Evolutionary conservation across 2,329 filamentous ascomycete genomes (phyloP), one percentile per base, ranked within the genome.

Genomic region (Colletotrichum liriopes): DNA sequence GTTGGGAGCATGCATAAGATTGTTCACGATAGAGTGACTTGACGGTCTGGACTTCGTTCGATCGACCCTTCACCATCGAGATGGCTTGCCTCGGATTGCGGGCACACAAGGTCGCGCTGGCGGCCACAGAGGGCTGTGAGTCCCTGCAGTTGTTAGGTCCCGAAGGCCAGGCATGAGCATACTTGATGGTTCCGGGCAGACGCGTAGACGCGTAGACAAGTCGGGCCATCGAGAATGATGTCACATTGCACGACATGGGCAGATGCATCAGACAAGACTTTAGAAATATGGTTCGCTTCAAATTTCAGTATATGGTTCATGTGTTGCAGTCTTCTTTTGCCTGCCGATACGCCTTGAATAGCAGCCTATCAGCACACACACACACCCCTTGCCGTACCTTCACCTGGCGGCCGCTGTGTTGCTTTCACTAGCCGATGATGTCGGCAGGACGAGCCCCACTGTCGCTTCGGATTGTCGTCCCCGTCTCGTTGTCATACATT

Each of bases 291-390:
- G 32, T 60, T 70, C 60, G 59, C 59, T 65, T 65, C 59, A 65
- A 72, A 72, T 60, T 70, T 51, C 66, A 68, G 54, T 70, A 72
- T 67, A 70, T 70, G 71, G 20, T 73, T 72, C 71, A 67, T 52
- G 49, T 66, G 67, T 71, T 78, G 70, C 75, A 77, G 76, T 81
- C 81, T 76, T 77, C 59, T 81, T 82, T 82, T 82, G 75, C 82
- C 78, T 82, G 81, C 83, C 83, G 74, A 72, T 79, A 83, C 84
- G 82, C 84, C 70, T 82, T 78, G 82, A 83, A 81, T 82, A 82
- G 64, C 61, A 77, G 77, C 76, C 76, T 77, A 79, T 79, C 77
- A 78, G 80, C 74, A 79, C 78, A 76, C 77, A 78, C 29, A 32
- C 41, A 26, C 18, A 26, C 26, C n/a, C 29, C 49, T 59, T 41